Evolutionary conservation across 805 yeast species (phyloP).

Genomic region (Suhomyces pyralidae): DNA sequence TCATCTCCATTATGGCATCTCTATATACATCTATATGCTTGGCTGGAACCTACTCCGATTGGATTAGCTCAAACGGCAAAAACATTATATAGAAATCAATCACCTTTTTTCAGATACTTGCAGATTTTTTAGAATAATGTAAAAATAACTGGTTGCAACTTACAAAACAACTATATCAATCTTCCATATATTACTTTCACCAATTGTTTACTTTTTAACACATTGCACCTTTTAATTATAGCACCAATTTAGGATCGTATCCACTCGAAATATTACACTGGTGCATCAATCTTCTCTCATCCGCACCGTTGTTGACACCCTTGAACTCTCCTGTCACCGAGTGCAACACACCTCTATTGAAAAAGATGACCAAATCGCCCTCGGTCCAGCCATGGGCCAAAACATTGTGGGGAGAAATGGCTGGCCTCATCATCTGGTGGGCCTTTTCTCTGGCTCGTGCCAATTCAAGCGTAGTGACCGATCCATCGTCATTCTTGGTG

Average conservation of each 20-base stretch:
- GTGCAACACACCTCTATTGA: slow-evolving; percentile 88
- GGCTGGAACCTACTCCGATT: no score
- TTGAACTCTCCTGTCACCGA: slow-evolving; percentile 86
- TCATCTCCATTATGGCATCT: no score
- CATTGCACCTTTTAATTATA: neutral
- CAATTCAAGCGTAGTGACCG: slow-evolving; percentile 48
- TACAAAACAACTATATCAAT: no score
- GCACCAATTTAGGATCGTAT: slow-evolving; percentile 47
- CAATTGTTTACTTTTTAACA: neutral
- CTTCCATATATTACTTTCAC: neutral
- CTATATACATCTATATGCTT: no score
- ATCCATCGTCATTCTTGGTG: slow-evolving; percentile 51
- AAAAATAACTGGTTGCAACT: no score
- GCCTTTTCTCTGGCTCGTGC: slow-evolving; percentile 72
- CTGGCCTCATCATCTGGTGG: slow-evolving; percentile 79
- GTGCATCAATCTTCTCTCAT: slow-evolving; percentile 84
- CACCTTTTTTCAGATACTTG: no score
- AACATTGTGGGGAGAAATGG: slow-evolving; percentile 67
- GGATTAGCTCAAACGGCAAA: no score
- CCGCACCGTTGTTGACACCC: slow-evolving; percentile 45
- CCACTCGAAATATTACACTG: slow-evolving; percentile 92
- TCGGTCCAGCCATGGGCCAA: slow-evolving; percentile 80
- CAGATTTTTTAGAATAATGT: no score
- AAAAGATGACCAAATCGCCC: slow-evolving; percentile 85
- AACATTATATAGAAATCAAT: no score